These are phyloP conservation scores for Daldinia sp. DNA, from an alignment of 2,329 filamentous ascomycete species.

Conservation along the genomic window DNA sequence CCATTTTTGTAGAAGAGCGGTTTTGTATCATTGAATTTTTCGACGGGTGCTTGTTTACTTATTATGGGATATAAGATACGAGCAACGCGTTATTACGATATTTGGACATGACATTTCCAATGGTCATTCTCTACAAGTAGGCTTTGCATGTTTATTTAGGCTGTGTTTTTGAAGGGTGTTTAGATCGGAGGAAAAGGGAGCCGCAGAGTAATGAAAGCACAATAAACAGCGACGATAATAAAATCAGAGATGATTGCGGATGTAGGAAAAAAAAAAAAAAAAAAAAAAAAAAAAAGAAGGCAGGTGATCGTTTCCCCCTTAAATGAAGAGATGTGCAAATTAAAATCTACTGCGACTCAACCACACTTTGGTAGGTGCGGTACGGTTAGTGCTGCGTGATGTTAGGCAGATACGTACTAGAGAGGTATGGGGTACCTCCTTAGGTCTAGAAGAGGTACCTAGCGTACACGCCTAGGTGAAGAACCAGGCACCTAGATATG, in stretches of 20 bases:
- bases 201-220: not conserved
- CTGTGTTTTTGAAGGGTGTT: not conserved
- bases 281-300: constrained; percentile 2
- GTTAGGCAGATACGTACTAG: not conserved
- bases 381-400: not conserved
- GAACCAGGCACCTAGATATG: not conserved
- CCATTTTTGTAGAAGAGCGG: constrained; percentile 59
- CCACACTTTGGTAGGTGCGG: not conserved
- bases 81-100: not conserved
- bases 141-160: not conserved
- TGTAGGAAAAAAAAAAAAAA: not conserved
- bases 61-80: not conserved
- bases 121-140: not conserved
- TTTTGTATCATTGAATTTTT: not conserved
- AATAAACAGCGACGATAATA: not conserved
- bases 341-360: not conserved
- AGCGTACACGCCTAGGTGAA: not conserved
- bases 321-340: constrained; percentile 4
- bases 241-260: not conserved
- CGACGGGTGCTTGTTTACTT: not conserved
- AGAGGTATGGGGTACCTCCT: no score
- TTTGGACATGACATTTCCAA: not conserved
- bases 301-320: constrained; percentile 17
- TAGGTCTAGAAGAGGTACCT: no score
- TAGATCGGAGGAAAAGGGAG: not conserved